These are phyloP conservation scores for Saururus chinensis DNA, from an alignment of 164 flowering plant species.

Conservation along the genomic window DNA sequence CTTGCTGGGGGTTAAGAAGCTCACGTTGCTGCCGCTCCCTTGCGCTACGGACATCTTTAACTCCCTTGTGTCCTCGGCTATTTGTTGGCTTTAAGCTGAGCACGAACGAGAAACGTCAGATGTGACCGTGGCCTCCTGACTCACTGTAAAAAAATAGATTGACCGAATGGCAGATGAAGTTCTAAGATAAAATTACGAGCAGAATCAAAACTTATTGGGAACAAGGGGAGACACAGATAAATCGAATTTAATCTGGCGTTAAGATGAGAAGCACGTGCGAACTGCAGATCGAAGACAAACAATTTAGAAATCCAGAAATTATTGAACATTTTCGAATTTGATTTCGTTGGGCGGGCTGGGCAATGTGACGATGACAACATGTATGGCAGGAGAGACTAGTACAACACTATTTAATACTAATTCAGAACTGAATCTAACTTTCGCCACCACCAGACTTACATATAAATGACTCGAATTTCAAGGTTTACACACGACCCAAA, in stretches of 20 bases:
- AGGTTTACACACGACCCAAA: too few species aligned
- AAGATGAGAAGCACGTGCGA: neutral
- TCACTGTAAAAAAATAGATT: too few species aligned
- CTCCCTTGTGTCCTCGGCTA: neutral
- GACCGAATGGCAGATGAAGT: too few species aligned
- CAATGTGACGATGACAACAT: neutral
- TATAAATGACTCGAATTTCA: neutral
- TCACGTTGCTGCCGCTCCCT: conserved; percentile 9
- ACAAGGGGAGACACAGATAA: neutral
- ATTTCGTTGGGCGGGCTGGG: neutral
- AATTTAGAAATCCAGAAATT: neutral
- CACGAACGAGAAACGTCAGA: too few species aligned
- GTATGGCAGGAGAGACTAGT: neutral
- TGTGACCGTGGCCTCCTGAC: too few species aligned
- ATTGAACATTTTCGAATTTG: neutral
- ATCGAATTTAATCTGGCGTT: neutral
- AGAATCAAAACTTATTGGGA: neutral
- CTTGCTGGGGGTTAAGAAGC: conserved; percentile 34
- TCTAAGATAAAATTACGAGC: too few species aligned
- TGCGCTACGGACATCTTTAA: conserved; percentile 2
- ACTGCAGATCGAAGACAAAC: neutral
- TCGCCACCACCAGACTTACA: neutral
- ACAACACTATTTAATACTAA: neutral
- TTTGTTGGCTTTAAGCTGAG: neutral
- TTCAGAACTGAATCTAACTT: neutral